Evolutionary conservation across 768 basidiomycete species (phyloP).

Genomic region (Infundibulicybe gibba): DNA sequence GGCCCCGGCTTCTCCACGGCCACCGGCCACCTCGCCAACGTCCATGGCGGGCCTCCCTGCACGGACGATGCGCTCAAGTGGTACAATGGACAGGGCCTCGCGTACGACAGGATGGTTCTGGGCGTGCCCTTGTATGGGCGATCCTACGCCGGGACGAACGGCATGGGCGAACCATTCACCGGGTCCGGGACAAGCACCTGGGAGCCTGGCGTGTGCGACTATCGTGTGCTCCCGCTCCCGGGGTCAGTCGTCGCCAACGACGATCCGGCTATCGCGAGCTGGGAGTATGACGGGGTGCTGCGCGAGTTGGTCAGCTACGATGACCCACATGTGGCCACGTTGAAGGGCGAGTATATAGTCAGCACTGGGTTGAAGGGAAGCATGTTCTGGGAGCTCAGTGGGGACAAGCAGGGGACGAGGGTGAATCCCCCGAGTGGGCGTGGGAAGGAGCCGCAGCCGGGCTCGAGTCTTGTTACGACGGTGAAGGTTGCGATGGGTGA

Average conservation of each 20-base stretch:
- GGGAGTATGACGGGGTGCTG: slow-evolving; percentile 72
- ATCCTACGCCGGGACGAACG: slow-evolving; percentile 83
- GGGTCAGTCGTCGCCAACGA: slow-evolving; percentile 67
- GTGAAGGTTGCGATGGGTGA: slow-evolving; percentile 84
- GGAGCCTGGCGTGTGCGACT: slow-evolving; percentile 93
- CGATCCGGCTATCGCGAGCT: slow-evolving; percentile 68
- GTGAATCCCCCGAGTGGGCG: too few relatives aligned
- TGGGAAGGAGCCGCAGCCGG: slow-evolving; percentile 80
- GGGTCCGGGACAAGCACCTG: slow-evolving; percentile 87
- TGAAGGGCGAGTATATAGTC: slow-evolving; percentile 83
- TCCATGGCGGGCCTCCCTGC: slow-evolving; percentile 66
- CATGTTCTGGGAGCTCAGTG: slow-evolving; percentile 94
- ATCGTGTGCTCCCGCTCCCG: slow-evolving; percentile 81
- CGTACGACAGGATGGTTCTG: slow-evolving; percentile 76
- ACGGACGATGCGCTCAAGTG: slow-evolving; percentile 62
- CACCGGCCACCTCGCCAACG: slow-evolving; percentile 83
- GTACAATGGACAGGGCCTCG: slow-evolving; percentile 71
- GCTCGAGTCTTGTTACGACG: slow-evolving; percentile 67
- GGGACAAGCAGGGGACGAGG: slow-evolving; percentile 69
- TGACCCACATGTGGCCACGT: slow-evolving; percentile 56
- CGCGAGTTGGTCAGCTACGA: slow-evolving; percentile 87
- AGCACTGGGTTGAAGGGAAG: slow-evolving; percentile 79
- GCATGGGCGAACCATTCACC: slow-evolving; percentile 77
- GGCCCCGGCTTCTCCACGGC: slow-evolving; percentile 71
- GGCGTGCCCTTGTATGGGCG: slow-evolving; percentile 97